phyloP scores from a whole-genome alignment of 2,329 filamentous ascomycete species.

The Diplodia sapinea region DNA sequence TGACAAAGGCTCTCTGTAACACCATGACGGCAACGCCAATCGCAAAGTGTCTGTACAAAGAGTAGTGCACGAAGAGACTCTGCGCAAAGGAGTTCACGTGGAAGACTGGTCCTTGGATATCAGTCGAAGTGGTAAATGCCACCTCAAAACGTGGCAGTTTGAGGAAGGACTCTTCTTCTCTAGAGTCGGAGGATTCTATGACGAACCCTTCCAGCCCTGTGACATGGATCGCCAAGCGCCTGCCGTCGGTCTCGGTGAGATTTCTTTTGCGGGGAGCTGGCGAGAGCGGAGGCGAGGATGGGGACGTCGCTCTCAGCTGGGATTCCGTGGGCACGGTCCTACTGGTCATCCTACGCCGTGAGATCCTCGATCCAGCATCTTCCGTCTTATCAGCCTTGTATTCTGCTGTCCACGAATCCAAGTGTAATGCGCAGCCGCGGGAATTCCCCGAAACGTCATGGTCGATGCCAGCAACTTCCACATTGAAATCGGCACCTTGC shows the following conservation, averaged over 20 bases:
- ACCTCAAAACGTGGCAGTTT: constrained; percentile 86
- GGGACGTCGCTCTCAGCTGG: constrained; percentile 59
- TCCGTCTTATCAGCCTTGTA: constrained; percentile 84
- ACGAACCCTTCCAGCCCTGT: constrained; percentile 88
- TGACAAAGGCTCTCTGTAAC: constrained; percentile 57
- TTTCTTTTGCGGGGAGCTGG: constrained; percentile 60
- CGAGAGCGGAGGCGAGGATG: constrained; percentile 51
- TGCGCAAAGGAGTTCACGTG: constrained; percentile 83
- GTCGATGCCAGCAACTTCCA: constrained; percentile 90
- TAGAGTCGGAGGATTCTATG: constrained; percentile 82
- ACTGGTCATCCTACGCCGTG: constrained; percentile 75
- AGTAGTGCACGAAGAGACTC: constrained; percentile 84
- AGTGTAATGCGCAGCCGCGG: constrained; percentile 81
- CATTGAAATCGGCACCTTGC: constrained; percentile 85
- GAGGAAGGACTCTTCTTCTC: constrained; percentile 85
- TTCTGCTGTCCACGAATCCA: constrained; percentile 86
- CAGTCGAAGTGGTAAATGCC: constrained; percentile 81
- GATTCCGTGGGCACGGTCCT: constrained; percentile 65
- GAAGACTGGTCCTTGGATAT: constrained; percentile 84
- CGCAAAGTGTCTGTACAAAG: constrained; percentile 90
- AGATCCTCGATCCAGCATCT: constrained; percentile 61
- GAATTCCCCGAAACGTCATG: constrained; percentile 80
- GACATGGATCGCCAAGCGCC: constrained; percentile 79
- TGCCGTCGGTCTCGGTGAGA: constrained; percentile 69
- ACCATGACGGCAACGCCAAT: constrained; percentile 81